A percentile compares a stretch with the other conserved stretches of the same genome.
Conservation (phyloP, 129 eudicot genomes). For the Kitagawia praeruptora region DNA sequence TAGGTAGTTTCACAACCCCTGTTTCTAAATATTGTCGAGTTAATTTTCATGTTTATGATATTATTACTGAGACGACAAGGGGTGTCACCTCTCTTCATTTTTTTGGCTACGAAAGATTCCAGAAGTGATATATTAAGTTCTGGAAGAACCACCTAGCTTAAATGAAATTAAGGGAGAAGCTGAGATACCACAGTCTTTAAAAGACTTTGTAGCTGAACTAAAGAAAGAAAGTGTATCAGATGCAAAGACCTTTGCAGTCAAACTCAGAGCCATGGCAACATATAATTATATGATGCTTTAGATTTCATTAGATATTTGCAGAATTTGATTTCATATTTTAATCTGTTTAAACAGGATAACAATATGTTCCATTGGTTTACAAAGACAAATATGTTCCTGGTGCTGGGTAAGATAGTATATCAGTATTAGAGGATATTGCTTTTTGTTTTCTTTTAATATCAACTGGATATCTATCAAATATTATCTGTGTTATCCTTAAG, state of each 20-base stretch:
- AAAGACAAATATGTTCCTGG: too few species aligned
- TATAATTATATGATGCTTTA: background rate
- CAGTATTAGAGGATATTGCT: too few species aligned
- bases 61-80: background rate
- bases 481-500: too few species aligned
- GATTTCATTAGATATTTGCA: background rate
- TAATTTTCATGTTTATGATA: background rate
- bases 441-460: too few species aligned
- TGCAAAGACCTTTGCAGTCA: constrained; percentile 75
- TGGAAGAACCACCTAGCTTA: constrained; percentile 48
- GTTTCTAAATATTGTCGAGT: background rate
- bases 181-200: constrained; percentile 61
- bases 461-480: too few species aligned
- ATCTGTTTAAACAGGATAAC: too few species aligned
- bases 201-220: constrained; percentile 62
- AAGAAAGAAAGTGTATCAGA: constrained; percentile 46
- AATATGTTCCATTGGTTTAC: too few species aligned
- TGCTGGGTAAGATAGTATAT: too few species aligned
- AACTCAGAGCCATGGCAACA: constrained; percentile 78
- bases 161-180: constrained; percentile 35
- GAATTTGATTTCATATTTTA: too few species aligned
- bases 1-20: constrained; percentile 37
- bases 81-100: background rate
- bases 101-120: constrained; percentile 53
- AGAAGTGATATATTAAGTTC: constrained; percentile 68